These are phyloP conservation scores for Gnomoniopsis sp. DNA, from an alignment of 2,329 filamentous ascomycete genomes.

Conservation along the genomic window DNA sequence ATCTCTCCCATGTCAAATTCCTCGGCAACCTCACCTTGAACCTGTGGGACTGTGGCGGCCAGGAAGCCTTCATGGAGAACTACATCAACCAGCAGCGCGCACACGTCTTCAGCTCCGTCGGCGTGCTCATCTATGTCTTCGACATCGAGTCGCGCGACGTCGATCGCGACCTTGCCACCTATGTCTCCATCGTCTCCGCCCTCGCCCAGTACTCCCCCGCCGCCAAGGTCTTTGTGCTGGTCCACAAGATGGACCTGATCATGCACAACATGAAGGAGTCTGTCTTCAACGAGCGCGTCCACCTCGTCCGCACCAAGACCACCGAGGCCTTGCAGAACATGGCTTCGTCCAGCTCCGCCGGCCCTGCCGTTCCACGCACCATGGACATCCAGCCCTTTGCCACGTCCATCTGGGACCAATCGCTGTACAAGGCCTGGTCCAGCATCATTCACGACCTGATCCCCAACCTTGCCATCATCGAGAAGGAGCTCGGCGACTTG, in stretches of 20 bases:
- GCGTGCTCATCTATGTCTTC: slow-evolving; percentile 98
- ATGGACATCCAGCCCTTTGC: slow-evolving; percentile 84
- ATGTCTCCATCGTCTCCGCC: slow-evolving; percentile 84
- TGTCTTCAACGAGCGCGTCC: slow-evolving; percentile 80
- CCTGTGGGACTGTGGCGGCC: slow-evolving; percentile 97
- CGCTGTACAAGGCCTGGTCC: slow-evolving; percentile 96
- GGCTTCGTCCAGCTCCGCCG: slow-evolving; percentile 22
- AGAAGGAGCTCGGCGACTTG: slow-evolving; percentile 77
- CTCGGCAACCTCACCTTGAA: slow-evolving; percentile 96
- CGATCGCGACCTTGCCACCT: slow-evolving; percentile 87
- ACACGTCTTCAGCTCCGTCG: slow-evolving; percentile 95
- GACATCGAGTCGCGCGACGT: slow-evolving; percentile 96
- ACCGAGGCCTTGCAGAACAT: slow-evolving; percentile 46
- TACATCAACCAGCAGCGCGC: slow-evolving; percentile 93
- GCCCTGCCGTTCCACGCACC: slow-evolving; percentile 26
- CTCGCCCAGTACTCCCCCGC: slow-evolving; percentile 77
- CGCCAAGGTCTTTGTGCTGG: slow-evolving; percentile 87
- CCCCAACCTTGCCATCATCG: slow-evolving; percentile 87
- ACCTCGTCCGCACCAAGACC: slow-evolving; percentile 73
- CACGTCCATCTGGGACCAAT: slow-evolving; percentile 98
- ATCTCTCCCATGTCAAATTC: slow-evolving; percentile 98
- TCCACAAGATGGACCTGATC: slow-evolving; percentile 99
- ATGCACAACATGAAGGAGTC: slow-evolving; percentile 73
- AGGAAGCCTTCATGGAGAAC: slow-evolving; percentile 98
- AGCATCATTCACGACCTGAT: slow-evolving; percentile 97